These are phyloP conservation scores for Hypsizygus ulmarius DNA, from an alignment of 1,284 basidiomycete genomes.

Conservation along the genomic window DNA sequence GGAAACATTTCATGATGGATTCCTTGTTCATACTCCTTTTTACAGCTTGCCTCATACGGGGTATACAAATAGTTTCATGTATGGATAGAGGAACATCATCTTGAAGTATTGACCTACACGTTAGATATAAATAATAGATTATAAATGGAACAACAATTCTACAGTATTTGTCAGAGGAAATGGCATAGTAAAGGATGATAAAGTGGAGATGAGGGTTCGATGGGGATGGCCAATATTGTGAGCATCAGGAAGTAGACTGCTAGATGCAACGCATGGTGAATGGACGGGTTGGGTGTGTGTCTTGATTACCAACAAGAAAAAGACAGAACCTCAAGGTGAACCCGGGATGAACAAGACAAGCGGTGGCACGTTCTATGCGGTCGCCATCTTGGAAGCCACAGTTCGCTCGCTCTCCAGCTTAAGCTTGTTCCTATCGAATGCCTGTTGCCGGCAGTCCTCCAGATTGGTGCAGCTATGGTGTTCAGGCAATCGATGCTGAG, in stretches of 20 bases:
- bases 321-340: too few species aligned
- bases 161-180: not conserved
- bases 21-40: too few species aligned
- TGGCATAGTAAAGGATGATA: not conserved
- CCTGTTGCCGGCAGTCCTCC: conserved; percentile 78
- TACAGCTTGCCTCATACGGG: too few species aligned
- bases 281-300: too few species aligned
- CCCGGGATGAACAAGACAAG: not conserved
- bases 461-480: conserved; percentile 78
- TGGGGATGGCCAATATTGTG: too few species aligned
- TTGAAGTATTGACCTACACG: too few species aligned
- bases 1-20: too few species aligned
- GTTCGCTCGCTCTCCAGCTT: conserved; percentile 85
- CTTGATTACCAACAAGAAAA: too few species aligned
- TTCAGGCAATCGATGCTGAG: conserved; percentile 79
- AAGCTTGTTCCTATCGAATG: conserved; percentile 81
- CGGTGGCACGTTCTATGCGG: conserved; percentile 44
- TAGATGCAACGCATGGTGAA: too few species aligned
- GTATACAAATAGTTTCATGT: not conserved
- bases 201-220: too few species aligned
- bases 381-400: conserved; percentile 80
- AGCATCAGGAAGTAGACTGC: too few species aligned
- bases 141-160: not conserved
- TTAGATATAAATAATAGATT: too few species aligned
- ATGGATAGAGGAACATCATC: not conserved